A percentile compares a stretch with the other conserved stretches of the same genome.
phyloP scores from a whole-genome alignment of 768 basidiomycete species.

The Collybia mongolica region DNA sequence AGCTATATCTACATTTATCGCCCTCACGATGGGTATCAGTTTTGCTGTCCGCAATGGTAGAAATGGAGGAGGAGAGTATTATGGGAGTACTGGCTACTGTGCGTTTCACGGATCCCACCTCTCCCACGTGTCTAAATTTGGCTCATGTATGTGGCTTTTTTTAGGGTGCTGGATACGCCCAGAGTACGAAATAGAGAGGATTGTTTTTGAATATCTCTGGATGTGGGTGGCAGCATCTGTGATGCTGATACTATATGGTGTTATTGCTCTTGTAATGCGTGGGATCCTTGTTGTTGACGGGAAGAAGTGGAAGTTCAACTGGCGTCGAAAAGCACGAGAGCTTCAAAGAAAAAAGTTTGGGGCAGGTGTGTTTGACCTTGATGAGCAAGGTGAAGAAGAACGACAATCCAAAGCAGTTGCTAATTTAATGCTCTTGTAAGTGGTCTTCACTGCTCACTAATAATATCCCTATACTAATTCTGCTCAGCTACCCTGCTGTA shows the following conservation, averaged over 20 bases:
- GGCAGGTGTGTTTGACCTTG: conserved; percentile 1
- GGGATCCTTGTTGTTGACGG: conserved; percentile 32
- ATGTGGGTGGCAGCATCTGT: conserved; percentile 44
- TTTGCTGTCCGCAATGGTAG: conserved; percentile 25
- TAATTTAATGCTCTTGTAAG: conserved; percentile 48
- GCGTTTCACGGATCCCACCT: too few relatives aligned
- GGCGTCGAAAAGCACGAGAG: neutral
- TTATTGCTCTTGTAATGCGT: conserved; percentile 41
- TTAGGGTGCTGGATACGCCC: conserved; percentile 53
- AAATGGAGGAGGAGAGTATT: conserved; percentile 30
- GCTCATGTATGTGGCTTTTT: neutral
- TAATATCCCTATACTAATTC: neutral
- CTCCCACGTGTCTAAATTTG: neutral
- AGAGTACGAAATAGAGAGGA: conserved; percentile 32
- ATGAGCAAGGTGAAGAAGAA: conserved; percentile 24
- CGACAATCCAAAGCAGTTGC: conserved; percentile 29
- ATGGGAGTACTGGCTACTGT: conserved; percentile 42
- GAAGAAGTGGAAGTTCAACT: neutral
- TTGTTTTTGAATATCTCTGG: conserved; percentile 52
- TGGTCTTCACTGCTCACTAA: conserved; percentile 1
- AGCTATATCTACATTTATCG: conserved; percentile 38
- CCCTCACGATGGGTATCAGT: conserved; percentile 37
- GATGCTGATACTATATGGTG: conserved; percentile 41
- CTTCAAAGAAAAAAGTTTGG: neutral
- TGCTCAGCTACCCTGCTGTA: conserved; percentile 42